Conservation (phyloP, 75 land plant species). For the Isoetes taiwanensis region DNA sequence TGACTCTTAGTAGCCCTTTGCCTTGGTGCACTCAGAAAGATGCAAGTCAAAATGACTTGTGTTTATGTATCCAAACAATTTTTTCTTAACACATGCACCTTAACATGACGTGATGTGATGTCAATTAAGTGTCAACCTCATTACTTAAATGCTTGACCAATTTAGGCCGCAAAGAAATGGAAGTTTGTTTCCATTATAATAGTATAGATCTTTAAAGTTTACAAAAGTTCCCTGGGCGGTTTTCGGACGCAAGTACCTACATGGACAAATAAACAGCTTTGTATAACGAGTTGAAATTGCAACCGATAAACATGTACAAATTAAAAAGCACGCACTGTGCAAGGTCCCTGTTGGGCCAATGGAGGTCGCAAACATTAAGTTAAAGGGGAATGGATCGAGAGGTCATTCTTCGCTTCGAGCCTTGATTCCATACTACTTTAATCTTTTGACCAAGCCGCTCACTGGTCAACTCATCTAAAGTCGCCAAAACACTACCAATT, state of each 20-base stretch:
- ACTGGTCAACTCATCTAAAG: slow-evolving; percentile 1
- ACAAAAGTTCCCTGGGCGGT: slow-evolving; percentile 5
- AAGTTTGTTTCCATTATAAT: slow-evolving; percentile 3
- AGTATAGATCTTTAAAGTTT: not conserved
- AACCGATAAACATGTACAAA: not conserved
- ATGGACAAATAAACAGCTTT: too few species aligned
- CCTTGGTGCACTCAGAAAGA: not conserved
- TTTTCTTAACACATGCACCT: too few species aligned
- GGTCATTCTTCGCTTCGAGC: slow-evolving; percentile 4
- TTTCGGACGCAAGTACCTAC: not conserved
- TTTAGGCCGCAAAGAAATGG: not conserved
- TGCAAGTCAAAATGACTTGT: too few species aligned
- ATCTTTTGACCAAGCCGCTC: slow-evolving; percentile 2
- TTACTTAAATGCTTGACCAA: slow-evolving; percentile 6
- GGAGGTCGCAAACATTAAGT: not conserved
- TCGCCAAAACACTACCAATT: not conserved
- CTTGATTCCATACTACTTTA: not conserved
- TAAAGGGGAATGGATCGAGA: slow-evolving; percentile 4
- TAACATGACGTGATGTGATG: too few species aligned
- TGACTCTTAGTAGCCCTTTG: not conserved
- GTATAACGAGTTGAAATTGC: too few species aligned
- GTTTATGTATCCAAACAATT: too few species aligned
- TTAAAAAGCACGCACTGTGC: not conserved
- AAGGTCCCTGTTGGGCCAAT: not conserved
- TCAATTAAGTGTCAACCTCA: not conserved